phyloP scores from a whole-genome alignment of 2,329 filamentous ascomycete genomes.

The Aspergillus piperis region DNA sequence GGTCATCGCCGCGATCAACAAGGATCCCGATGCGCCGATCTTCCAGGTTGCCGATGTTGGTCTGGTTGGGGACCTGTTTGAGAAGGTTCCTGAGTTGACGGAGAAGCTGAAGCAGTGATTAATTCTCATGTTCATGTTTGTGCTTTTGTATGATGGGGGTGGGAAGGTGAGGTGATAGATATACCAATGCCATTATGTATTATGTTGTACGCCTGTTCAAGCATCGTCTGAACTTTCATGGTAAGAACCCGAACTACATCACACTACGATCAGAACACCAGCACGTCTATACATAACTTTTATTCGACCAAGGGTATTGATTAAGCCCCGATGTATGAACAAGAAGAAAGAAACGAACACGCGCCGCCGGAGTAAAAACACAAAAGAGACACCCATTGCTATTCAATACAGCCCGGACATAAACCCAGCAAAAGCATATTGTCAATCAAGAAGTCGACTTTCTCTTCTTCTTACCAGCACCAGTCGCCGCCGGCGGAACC shows the following conservation, averaged over 20 bases:
- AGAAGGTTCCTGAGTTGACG: conserved; percentile 92
- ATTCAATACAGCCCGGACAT: conserved; percentile 20
- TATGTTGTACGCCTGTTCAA: not conserved
- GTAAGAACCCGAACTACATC: too few species aligned
- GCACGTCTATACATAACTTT: conserved; percentile 3
- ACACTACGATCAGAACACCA: too few species aligned
- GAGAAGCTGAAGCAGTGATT: conserved; percentile 74
- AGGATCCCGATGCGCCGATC: conserved; percentile 93
- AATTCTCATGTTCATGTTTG: conserved; percentile 9
- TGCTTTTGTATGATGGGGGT: conserved; percentile 11
- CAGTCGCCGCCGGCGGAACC: conserved; percentile 19
- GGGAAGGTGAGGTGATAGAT: not conserved
- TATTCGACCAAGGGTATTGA: conserved; percentile 26
- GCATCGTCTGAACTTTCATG: too few species aligned
- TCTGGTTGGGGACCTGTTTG: conserved; percentile 91
- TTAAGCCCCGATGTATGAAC: conserved; percentile 9
- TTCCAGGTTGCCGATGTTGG: conserved; percentile 98
- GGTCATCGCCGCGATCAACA: conserved; percentile 98
- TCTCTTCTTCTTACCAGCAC: conserved; percentile 40
- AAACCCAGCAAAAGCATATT: conserved; percentile 26
- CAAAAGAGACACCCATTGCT: conserved; percentile 26
- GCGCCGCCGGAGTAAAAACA: conserved; percentile 30
- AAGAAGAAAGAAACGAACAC: conserved; percentile 26
- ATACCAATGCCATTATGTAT: not conserved
- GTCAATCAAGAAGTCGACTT: conserved; percentile 40